phyloP scores from a whole-genome alignment of 805 yeast genomes.

The Millerozyma miso region DNA sequence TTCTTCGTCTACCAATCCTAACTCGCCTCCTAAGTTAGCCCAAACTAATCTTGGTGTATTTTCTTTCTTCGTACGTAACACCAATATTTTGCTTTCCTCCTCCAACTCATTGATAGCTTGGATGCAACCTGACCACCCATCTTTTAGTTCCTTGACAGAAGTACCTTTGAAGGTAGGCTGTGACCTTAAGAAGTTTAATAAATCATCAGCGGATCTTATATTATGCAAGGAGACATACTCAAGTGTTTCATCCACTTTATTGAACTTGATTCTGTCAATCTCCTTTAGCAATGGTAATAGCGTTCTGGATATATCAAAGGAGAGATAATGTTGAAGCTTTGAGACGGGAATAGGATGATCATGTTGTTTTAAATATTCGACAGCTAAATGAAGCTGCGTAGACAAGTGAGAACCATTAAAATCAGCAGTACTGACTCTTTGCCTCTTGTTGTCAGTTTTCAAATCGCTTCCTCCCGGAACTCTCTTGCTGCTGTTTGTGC shows the following conservation, averaged over 20 bases:
- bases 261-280: slow-evolving; percentile 72
- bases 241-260: slow-evolving; percentile 57
- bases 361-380: slow-evolving; percentile 74
- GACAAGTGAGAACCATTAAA: slow-evolving; percentile 64
- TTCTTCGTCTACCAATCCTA: slow-evolving; percentile 71
- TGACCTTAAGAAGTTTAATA: slow-evolving; percentile 65
- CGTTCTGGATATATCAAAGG: slow-evolving; percentile 55
- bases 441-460: slow-evolving; percentile 34
- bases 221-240: slow-evolving; percentile 89
- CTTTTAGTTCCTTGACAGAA: slow-evolving; percentile 74
- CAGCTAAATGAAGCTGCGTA: slow-evolving; percentile 85
- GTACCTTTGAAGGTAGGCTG: slow-evolving; percentile 88
- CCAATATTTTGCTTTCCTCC: slow-evolving; percentile 69
- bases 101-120: slow-evolving; percentile 78
- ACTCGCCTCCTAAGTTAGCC: slow-evolving; percentile 77
- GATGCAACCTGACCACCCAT: slow-evolving; percentile 92
- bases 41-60: slow-evolving; percentile 89
- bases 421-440: slow-evolving; percentile 20
- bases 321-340: slow-evolving; percentile 64
- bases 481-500: slow-evolving; percentile 9
- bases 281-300: slow-evolving; percentile 68
- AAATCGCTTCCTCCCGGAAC: slow-evolving; percentile 17
- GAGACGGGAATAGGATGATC: slow-evolving; percentile 67
- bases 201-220: slow-evolving; percentile 74
- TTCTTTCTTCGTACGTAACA: slow-evolving; percentile 87